Percentiles rank a stretch among this genome's conserved stretches.
Conservation (phyloP, 2,329 filamentous ascomycete species). For the Alternaria sp. region DNA sequence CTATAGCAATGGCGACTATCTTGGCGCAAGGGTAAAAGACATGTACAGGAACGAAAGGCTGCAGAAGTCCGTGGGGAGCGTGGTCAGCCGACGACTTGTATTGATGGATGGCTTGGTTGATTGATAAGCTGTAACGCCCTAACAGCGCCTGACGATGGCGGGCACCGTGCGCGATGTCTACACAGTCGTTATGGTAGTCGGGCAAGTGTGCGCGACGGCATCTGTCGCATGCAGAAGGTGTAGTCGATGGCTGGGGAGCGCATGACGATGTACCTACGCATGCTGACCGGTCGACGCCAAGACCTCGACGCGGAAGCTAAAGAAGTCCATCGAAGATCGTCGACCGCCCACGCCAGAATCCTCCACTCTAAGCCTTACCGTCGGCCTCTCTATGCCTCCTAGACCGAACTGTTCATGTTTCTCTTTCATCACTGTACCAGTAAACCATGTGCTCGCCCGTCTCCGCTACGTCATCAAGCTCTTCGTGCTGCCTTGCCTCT, state of each 20-base stretch:
- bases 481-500: too few species aligned
- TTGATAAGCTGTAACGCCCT: constrained; percentile 17
- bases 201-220: constrained; percentile 17
- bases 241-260: constrained; percentile 26
- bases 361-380: constrained; percentile 27
- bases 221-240: constrained; percentile 21
- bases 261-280: constrained; percentile 25
- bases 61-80: constrained; percentile 16
- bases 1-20: constrained; percentile 14
- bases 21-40: constrained; percentile 29
- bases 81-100: constrained; percentile 6
- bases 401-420: not conserved
- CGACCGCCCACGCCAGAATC: constrained; percentile 18
- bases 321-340: constrained; percentile 36
- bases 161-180: constrained; percentile 20
- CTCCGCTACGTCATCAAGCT: too few species aligned
- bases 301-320: constrained; percentile 19
- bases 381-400: too few species aligned
- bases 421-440: not conserved
- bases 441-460: too few species aligned
- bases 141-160: constrained; percentile 5
- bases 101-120: constrained; percentile 11
- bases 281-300: constrained; percentile 19
- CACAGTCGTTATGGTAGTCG: constrained; percentile 16
- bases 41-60: constrained; percentile 30